Evolutionary conservation across 768 basidiomycete species (phyloP).

Genomic region (Lactarius deliciosus): DNA sequence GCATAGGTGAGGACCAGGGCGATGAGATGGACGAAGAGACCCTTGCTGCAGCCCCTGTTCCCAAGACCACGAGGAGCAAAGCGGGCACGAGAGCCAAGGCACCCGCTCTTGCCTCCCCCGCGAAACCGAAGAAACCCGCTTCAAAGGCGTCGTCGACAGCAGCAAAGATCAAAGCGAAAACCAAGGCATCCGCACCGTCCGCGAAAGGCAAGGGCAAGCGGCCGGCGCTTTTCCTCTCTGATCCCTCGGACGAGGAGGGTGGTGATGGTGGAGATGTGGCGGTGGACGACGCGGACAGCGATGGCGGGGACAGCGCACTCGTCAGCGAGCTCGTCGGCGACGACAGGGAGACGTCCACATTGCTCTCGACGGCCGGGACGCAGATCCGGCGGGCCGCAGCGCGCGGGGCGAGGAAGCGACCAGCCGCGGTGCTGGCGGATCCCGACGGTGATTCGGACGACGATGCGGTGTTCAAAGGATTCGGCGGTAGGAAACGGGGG

Average conservation of each 20-base stretch:
- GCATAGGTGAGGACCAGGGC: neutral
- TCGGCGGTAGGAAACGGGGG: slow-evolving; percentile 39
- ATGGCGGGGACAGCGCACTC: neutral
- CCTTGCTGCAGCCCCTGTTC: neutral
- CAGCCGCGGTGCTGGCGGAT: slow-evolving; percentile 32
- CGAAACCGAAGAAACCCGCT: neutral
- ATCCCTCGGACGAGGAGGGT: slow-evolving; percentile 22
- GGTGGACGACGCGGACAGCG: neutral
- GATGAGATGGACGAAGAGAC: neutral
- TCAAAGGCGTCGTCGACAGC: slow-evolving; percentile 5
- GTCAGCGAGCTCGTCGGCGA: slow-evolving; percentile 1
- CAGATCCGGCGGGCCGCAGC: slow-evolving; percentile 20
- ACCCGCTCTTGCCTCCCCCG: neutral
- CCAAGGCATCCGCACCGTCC: neutral
- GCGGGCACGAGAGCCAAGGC: neutral
- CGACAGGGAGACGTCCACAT: slow-evolving; percentile 29
- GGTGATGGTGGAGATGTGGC: slow-evolving; percentile 2
- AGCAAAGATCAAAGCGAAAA: slow-evolving; percentile 1
- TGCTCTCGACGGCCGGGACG: slow-evolving; percentile 34
- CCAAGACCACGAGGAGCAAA: neutral
- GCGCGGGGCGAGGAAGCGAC: slow-evolving; percentile 26
- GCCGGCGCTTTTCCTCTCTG: slow-evolving; percentile 24
- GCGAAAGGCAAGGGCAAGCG: slow-evolving; percentile 8
- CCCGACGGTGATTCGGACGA: slow-evolving; percentile 68
- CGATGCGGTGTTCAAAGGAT: slow-evolving; percentile 64